Evolutionary conservation across 164 flowering plant species (phyloP).

Genomic region (Magnolia officinalis): DNA sequence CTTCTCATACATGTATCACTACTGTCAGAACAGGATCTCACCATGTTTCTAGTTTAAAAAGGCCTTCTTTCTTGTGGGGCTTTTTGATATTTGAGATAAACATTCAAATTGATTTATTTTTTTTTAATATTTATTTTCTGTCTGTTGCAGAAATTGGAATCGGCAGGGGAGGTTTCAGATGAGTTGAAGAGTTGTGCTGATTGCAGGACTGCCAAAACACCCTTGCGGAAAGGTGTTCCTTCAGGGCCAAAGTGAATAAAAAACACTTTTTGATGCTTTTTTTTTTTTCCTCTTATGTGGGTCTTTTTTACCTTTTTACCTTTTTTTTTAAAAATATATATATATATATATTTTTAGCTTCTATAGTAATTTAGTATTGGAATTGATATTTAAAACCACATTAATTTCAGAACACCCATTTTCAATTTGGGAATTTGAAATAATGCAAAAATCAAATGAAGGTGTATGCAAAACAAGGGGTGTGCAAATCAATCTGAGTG

Average conservation of each 20-base stretch:
- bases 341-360: too few species aligned
- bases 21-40: background rate
- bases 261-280: background rate
- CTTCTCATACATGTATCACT: background rate
- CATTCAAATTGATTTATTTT: background rate
- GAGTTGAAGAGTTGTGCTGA: constrained; percentile 29
- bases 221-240: constrained; percentile 75
- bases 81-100: background rate
- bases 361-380: too few species aligned
- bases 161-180: constrained; percentile 1
- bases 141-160: constrained; percentile 21
- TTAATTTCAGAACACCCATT: too few species aligned
- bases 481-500: background rate
- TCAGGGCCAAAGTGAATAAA: constrained; percentile 48
- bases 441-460: background rate
- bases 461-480: background rate
- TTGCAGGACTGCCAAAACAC: constrained; percentile 58
- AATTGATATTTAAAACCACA: too few species aligned
- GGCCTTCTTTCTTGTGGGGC: background rate
- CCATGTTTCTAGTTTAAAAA: background rate
- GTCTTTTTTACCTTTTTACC: background rate
- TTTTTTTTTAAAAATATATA: too few species aligned
- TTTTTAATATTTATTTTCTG: background rate
- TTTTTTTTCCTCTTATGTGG: background rate
- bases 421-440: too few species aligned